A percentile compares a stretch with the other conserved stretches of the same genome.
These are phyloP conservation scores for Inga oerstediana DNA, from an alignment of 306 rosid genomes.

Conservation along the genomic window DNA sequence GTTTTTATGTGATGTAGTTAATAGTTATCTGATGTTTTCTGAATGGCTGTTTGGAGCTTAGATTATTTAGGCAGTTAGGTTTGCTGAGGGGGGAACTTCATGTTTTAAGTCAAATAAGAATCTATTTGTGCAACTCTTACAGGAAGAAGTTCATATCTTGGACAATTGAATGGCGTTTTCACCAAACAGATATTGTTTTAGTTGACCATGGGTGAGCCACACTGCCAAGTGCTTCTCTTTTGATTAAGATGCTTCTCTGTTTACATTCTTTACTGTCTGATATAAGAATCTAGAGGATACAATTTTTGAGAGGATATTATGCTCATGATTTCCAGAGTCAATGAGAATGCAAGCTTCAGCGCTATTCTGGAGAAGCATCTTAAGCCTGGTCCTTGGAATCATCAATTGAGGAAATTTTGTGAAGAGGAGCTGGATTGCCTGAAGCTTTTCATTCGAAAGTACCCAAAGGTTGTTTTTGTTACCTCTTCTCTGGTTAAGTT, in stretches of 20 bases:
- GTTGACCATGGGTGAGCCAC: slow-evolving; percentile 75
- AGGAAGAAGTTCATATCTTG: slow-evolving; percentile 82
- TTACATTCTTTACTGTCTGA: slow-evolving; percentile 21
- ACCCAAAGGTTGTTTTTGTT: slow-evolving; percentile 63
- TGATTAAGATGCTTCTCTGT: background rate
- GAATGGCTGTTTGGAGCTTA: background rate
- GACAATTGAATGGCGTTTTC: slow-evolving; percentile 91
- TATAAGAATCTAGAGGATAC: slow-evolving; percentile 15
- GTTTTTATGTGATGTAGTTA: slow-evolving; percentile 1
- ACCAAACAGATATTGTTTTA: slow-evolving; percentile 61
- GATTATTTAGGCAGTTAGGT: background rate
- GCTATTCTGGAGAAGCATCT: slow-evolving; percentile 72
- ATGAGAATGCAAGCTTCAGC: slow-evolving; percentile 58
- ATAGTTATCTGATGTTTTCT: slow-evolving; percentile 7
- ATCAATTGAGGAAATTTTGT: slow-evolving; percentile 62
- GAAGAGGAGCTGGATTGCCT: slow-evolving; percentile 57
- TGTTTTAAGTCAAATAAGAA: slow-evolving; percentile 20
- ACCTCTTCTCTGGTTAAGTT: slow-evolving; percentile 14
- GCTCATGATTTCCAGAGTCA: slow-evolving; percentile 52
- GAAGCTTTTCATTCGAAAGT: slow-evolving; percentile 71
- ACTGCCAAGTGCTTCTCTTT: slow-evolving; percentile 3
- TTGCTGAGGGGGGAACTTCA: slow-evolving; percentile 13
- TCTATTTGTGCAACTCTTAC: slow-evolving; percentile 37
- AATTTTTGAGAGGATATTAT: slow-evolving; percentile 26
- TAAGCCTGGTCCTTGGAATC: slow-evolving; percentile 78